phyloP scores from a whole-genome alignment of 345 rosid genomes.

The Lepidium africanum region DNA sequence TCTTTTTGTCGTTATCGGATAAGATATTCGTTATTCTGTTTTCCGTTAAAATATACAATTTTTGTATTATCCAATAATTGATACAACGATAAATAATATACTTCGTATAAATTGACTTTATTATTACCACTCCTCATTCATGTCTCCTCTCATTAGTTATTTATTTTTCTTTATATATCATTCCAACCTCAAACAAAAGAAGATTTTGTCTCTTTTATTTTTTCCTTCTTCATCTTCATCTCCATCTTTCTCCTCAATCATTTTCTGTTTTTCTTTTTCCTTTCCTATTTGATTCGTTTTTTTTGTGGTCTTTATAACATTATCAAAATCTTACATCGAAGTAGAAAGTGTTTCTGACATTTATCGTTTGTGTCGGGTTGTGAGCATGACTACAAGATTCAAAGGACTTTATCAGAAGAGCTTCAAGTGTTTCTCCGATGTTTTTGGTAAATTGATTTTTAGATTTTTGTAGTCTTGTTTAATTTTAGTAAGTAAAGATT shows the following conservation, averaged over 20 bases:
- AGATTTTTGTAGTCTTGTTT: background rate
- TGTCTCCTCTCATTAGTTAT: constrained; percentile 16
- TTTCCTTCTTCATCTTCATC: background rate
- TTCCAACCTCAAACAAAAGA: constrained; percentile 12
- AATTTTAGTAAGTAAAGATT: background rate
- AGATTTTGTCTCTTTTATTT: constrained; percentile 18
- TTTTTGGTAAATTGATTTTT: constrained; percentile 43
- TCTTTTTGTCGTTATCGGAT: constrained; percentile 19
- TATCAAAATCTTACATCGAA: background rate
- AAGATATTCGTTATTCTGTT: constrained; percentile 29
- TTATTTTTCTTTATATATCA: constrained; percentile 15
- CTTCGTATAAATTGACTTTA: background rate
- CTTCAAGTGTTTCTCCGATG: constrained; percentile 73
- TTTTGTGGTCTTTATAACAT: background rate
- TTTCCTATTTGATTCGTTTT: background rate
- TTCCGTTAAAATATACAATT: constrained; percentile 14
- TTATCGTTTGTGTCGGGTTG: background rate
- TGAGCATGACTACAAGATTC: constrained; percentile 63
- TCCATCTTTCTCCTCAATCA: constrained; percentile 4
- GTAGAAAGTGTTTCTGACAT: background rate
- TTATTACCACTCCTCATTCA: constrained; percentile 22
- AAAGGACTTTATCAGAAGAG: constrained; percentile 72
- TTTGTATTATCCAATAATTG: constrained; percentile 13
- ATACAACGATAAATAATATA: background rate
- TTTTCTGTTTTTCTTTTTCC: background rate